Evolutionary conservation across 2,329 filamentous ascomycete species (phyloP).

Genomic region (Penicillium psychrosexuale): DNA sequence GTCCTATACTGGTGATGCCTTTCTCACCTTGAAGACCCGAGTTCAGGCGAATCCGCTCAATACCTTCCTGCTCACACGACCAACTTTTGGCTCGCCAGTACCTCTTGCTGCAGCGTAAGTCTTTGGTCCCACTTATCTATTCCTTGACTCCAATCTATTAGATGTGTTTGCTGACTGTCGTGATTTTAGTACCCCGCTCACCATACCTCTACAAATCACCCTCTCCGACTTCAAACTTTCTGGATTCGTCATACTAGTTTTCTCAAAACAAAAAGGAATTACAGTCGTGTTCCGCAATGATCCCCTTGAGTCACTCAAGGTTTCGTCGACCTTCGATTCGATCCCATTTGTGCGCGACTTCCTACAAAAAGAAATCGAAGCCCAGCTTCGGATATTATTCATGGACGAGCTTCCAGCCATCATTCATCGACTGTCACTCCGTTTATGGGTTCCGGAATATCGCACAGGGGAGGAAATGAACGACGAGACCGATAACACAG

Average conservation of each 20-base stretch:
- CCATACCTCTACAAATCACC: conserved; percentile 96
- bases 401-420: conserved; percentile 98
- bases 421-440: conserved; percentile 85
- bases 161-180: conserved; percentile 10
- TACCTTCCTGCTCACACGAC: conserved; percentile 89
- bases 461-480: conserved; percentile 63
- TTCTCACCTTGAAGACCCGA: conserved; percentile 88
- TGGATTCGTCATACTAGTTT: conserved; percentile 95
- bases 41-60: conserved; percentile 98
- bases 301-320: conserved; percentile 93
- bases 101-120: conserved; percentile 75
- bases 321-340: conserved; percentile 97
- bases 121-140: neutral
- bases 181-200: conserved; percentile 66
- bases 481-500: conserved; percentile 49
- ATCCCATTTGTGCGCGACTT: conserved; percentile 98
- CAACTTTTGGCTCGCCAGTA: conserved; percentile 86
- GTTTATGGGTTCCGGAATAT: conserved; percentile 87
- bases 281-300: conserved; percentile 98
- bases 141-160: neutral
- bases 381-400: conserved; percentile 84
- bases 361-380: conserved; percentile 92
- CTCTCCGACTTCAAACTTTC: conserved; percentile 93
- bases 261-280: conserved; percentile 94
- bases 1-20: conserved; percentile 95